A percentile compares a stretch with the other conserved stretches of the same genome.
Evolutionary conservation across 768 basidiomycete species (phyloP).

Genomic region (Dendrothele bispora): DNA sequence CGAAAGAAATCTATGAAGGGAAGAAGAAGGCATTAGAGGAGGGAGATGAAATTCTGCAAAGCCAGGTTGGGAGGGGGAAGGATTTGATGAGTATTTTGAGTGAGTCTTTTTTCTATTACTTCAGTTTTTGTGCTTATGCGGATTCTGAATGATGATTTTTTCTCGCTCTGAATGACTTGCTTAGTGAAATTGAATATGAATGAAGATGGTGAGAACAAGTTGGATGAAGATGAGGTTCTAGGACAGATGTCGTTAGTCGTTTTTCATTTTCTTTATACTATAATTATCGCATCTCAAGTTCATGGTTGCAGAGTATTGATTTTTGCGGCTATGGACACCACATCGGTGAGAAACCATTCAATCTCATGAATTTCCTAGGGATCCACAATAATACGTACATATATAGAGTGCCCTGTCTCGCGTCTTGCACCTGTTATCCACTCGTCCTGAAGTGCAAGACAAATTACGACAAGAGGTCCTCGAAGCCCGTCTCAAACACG

Average conservation of each 20-base stretch:
- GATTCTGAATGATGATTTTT: not conserved
- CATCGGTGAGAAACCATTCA: conserved; percentile 19
- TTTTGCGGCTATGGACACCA: conserved; percentile 44
- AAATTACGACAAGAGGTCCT: conserved; percentile 35
- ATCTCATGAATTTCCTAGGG: not conserved
- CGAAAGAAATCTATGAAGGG: conserved; percentile 23
- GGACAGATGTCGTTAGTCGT: conserved; percentile 12
- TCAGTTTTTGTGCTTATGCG: conserved; percentile 23
- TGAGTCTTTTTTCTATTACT: conserved; percentile 9
- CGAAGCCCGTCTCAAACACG: conserved; percentile 21
- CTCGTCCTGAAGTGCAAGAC: conserved; percentile 35
- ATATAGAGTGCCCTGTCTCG: conserved; percentile 28
- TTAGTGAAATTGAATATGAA: conserved; percentile 36
- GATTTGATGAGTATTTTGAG: conserved; percentile 37
- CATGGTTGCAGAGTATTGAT: conserved; percentile 28
- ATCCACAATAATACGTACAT: not conserved
- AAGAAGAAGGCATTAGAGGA: conserved; percentile 25
- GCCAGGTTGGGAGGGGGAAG: conserved; percentile 30
- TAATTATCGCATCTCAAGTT: not conserved
- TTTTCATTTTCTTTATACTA: not conserved
- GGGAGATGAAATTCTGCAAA: conserved; percentile 22
- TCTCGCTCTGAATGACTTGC: too few species aligned
- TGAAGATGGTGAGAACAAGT: conserved; percentile 24
- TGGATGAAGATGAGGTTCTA: conserved; percentile 34
- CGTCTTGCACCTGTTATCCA: conserved; percentile 30